These are phyloP conservation scores for Talaromyces adpressus DNA, from an alignment of 495 filamentous ascomycete species.

Conservation along the genomic window DNA sequence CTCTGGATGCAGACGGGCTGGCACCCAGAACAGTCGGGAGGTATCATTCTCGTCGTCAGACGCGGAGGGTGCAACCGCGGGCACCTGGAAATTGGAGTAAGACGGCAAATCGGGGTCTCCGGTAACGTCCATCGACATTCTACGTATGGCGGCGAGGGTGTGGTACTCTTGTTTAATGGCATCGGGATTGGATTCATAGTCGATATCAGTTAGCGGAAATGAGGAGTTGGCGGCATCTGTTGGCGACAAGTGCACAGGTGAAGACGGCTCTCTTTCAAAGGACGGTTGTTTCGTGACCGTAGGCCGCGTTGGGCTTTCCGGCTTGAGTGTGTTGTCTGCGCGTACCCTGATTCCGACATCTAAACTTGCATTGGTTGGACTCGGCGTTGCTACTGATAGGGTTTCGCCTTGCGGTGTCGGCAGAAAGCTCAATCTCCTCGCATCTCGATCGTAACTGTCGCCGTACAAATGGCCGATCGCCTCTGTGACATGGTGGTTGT, in stretches of 20 bases:
- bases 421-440: constrained; percentile 59
- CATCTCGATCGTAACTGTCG: constrained; percentile 64
- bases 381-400: constrained; percentile 39
- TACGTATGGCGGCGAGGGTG: constrained; percentile 88
- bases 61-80: constrained; percentile 66
- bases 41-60: constrained; percentile 77
- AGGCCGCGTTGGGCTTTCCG: constrained; percentile 1
- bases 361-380: constrained; percentile 25
- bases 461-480: constrained; percentile 96
- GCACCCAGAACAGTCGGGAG: constrained; percentile 90
- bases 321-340: not conserved
- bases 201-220: constrained; percentile 85
- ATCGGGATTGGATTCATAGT: constrained; percentile 82
- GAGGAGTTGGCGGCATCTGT: constrained; percentile 65
- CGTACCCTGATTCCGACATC: not conserved
- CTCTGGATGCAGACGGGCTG: constrained; percentile 88
- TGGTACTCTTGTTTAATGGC: constrained; percentile 92
- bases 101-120: constrained; percentile 88
- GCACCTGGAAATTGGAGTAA: constrained; percentile 57
- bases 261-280: constrained; percentile 25
- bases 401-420: constrained; percentile 42
- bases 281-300: constrained; percentile 4
- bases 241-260: constrained; percentile 52
- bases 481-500: constrained; percentile 95
- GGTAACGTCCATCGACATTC: constrained; percentile 98